A percentile compares a stretch with the other conserved stretches of the same genome.
Evolutionary conservation across 2,329 filamentous ascomycete genomes (phyloP).

Genomic region (Tolypocladium ovalisporum): DNA sequence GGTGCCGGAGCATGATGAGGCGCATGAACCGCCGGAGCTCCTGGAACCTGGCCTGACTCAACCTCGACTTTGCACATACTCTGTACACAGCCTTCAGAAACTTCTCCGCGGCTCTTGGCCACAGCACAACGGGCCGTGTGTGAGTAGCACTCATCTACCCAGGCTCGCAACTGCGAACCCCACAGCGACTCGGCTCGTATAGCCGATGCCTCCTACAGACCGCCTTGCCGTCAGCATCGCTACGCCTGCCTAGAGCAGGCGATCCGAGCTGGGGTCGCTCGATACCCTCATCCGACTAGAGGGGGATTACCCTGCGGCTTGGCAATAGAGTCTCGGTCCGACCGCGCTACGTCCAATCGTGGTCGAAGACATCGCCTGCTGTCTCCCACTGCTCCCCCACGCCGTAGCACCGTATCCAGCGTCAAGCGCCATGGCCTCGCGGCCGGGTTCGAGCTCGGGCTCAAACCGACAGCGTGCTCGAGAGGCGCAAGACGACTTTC

Average conservation of each 20-base stretch:
- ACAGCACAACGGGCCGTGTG: background rate
- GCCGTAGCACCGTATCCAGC: background rate
- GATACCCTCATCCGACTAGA: background rate
- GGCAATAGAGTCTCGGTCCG: background rate
- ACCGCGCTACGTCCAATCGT: background rate
- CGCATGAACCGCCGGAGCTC: background rate
- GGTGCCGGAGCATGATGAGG: background rate
- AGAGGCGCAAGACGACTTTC: slow-evolving; percentile 19
- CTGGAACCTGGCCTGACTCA: background rate
- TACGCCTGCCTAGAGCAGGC: background rate
- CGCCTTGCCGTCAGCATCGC: background rate
- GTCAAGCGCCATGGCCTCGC: slow-evolving; percentile 17
- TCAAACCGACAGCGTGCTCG: slow-evolving; percentile 18
- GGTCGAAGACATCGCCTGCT: background rate
- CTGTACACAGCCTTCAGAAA: background rate
- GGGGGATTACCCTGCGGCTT: background rate
- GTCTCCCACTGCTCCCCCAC: background rate
- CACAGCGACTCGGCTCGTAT: background rate
- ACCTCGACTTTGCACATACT: background rate
- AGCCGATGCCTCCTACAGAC: background rate
- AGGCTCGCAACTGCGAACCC: background rate
- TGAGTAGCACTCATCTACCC: background rate
- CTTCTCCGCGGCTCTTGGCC: background rate
- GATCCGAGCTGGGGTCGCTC: background rate
- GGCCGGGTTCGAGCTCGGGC: slow-evolving; percentile 19